Evolutionary conservation across 2,329 filamentous ascomycete species (phyloP).

Genomic region (Colletotrichum gigasporum): DNA sequence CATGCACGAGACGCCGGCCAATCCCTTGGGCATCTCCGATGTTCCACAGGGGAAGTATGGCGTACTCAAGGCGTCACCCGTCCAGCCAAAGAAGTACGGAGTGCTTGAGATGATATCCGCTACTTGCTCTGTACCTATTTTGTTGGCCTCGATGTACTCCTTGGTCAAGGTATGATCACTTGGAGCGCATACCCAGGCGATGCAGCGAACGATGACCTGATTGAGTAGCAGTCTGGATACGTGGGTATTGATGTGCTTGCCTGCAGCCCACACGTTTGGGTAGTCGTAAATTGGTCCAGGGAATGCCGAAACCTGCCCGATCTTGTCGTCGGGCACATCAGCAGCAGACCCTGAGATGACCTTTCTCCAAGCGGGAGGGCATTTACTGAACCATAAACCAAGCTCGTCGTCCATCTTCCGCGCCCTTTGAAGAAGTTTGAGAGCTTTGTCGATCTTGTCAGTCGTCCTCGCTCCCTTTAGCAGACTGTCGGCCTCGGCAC

Average conservation of each 20-base stretch:
- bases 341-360: constrained; percentile 31
- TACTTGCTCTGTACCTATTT: constrained; percentile 34
- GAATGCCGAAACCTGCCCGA: constrained; percentile 31
- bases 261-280: constrained; percentile 37
- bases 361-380: constrained; percentile 34
- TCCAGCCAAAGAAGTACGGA: constrained; percentile 37
- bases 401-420: constrained; percentile 34
- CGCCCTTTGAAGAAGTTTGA: constrained; percentile 34
- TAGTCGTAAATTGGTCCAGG: constrained; percentile 34
- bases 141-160: constrained; percentile 34
- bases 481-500: constrained; percentile 36
- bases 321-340: constrained; percentile 29
- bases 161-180: constrained; percentile 34
- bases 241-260: constrained; percentile 37
- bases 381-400: constrained; percentile 33
- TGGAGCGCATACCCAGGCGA: constrained; percentile 36
- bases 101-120: constrained; percentile 34
- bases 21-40: constrained; percentile 36
- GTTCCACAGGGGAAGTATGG: constrained; percentile 37
- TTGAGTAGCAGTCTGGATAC: constrained; percentile 35
- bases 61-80: constrained; percentile 34
- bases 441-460: constrained; percentile 34
- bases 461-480: constrained; percentile 31
- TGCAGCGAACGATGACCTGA: constrained; percentile 34
- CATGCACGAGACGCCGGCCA: constrained; percentile 35